Evolutionary conservation across 2,329 filamentous ascomycete genomes (phyloP).

Genomic region (Sporothrix globosa): DNA sequence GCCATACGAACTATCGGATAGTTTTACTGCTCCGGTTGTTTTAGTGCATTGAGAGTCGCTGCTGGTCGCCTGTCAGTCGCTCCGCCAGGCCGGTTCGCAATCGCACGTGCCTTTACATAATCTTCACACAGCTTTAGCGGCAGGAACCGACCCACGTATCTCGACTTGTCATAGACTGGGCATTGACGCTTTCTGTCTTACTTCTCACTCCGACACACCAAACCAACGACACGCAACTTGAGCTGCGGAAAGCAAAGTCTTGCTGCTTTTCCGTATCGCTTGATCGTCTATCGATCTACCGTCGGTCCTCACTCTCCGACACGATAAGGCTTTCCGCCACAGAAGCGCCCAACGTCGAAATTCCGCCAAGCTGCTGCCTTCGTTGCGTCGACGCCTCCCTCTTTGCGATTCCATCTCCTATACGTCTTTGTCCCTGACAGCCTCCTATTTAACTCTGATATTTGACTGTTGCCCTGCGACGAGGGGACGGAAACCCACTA

Average conservation of each 20-base stretch:
- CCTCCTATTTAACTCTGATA: neutral
- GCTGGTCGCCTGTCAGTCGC: neutral
- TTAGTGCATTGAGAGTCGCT: neutral
- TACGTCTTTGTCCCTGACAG: too few relatives aligned
- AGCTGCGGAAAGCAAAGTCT: too few relatives aligned
- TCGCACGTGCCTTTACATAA: conserved; percentile 25
- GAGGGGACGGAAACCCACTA: neutral
- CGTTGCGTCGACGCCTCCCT: neutral
- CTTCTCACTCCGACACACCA: neutral
- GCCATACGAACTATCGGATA: too few relatives aligned
- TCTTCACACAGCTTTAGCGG: neutral
- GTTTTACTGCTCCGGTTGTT: neutral
- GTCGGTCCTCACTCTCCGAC: neutral
- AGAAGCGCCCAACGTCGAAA: neutral
- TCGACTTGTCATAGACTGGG: neutral
- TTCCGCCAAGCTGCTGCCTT: neutral
- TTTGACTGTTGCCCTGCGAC: neutral
- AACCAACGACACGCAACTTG: too few relatives aligned
- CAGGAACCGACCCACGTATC: neutral
- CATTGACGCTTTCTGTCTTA: neutral
- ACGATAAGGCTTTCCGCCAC: too few relatives aligned
- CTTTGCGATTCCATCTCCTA: neutral
- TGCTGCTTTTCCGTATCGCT: too few relatives aligned
- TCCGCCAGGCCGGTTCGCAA: neutral
- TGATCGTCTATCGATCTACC: too few relatives aligned